Evolutionary conservation across 768 basidiomycete species (phyloP).

Genomic region (Tulasnella sp.): DNA sequence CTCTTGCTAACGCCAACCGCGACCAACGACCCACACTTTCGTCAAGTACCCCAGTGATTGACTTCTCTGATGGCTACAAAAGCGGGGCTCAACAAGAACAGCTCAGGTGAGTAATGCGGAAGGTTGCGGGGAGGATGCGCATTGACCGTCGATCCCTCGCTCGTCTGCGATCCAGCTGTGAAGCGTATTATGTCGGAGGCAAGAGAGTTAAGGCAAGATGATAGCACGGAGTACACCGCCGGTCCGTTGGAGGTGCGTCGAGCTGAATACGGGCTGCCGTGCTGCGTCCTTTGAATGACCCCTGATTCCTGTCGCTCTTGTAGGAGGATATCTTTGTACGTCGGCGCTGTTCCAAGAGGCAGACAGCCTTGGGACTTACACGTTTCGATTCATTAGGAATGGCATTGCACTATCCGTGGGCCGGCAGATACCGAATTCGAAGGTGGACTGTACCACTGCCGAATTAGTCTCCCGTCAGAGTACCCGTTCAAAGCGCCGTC

Average conservation of each 20-base stretch:
- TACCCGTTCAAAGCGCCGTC: constrained; percentile 96
- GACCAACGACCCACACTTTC: background rate
- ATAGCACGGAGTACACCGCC: constrained; percentile 77
- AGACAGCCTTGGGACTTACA: constrained; percentile 1
- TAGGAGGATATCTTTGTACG: constrained; percentile 85
- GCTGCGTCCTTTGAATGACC: background rate
- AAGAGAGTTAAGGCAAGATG: constrained; percentile 72
- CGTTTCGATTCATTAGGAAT: constrained; percentile 50
- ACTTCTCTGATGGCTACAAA: constrained; percentile 21
- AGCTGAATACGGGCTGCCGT: background rate
- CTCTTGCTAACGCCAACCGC: background rate
- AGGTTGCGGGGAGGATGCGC: background rate
- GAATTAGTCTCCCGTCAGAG: constrained; percentile 80
- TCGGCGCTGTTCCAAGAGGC: constrained; percentile 9
- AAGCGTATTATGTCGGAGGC: constrained; percentile 98
- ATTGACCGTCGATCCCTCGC: background rate
- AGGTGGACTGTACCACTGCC: constrained; percentile 93
- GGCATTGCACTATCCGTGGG: constrained; percentile 96
- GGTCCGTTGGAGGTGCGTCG: constrained; percentile 59
- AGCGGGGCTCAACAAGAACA: constrained; percentile 71
- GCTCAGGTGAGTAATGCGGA: constrained; percentile 65
- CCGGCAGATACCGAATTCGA: constrained; percentile 82
- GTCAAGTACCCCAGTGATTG: background rate
- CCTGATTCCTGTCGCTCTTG: constrained; percentile 8
- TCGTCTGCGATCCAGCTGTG: constrained; percentile 43